Evolutionary conservation across 768 basidiomycete genomes (phyloP).

Genomic region (Trametes villosa): DNA sequence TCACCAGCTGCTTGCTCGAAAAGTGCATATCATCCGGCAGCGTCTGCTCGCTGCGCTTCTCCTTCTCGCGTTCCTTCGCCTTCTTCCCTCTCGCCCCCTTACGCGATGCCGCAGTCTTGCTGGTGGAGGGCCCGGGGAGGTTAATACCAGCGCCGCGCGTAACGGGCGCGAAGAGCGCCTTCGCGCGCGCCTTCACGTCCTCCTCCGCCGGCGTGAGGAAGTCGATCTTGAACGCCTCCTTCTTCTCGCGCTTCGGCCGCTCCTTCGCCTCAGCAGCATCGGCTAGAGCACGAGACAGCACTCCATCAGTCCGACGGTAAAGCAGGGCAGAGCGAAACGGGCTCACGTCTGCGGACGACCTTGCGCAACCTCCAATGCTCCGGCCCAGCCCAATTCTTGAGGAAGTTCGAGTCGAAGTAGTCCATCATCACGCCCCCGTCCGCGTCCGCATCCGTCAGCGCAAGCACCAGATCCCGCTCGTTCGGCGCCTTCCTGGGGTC

Average conservation of each 20-base stretch:
- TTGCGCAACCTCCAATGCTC: conserved; percentile 97
- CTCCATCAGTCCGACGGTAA: background rate
- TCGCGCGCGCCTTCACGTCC: conserved; percentile 60
- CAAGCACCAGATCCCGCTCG: conserved; percentile 82
- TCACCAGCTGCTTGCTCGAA: conserved; percentile 84
- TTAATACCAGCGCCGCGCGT: conserved; percentile 73
- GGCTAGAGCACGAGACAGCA: conserved; percentile 36
- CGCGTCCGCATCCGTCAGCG: conserved; percentile 72
- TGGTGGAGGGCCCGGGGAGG: conserved; percentile 45
- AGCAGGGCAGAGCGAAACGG: background rate
- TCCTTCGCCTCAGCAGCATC: conserved; percentile 56
- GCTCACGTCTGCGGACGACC: conserved; percentile 76
- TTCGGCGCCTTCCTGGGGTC: conserved; percentile 82
- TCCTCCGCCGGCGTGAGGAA: conserved; percentile 67
- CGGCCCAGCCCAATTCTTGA: conserved; percentile 98
- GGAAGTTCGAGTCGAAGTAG: conserved; percentile 86
- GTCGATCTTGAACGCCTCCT: conserved; percentile 83
- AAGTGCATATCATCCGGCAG: conserved; percentile 99
- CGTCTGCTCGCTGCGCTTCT: conserved; percentile 74
- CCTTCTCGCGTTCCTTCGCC: conserved; percentile 51
- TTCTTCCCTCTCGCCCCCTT: conserved; percentile 51
- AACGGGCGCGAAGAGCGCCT: conserved; percentile 79
- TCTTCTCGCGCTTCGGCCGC: conserved; percentile 68
- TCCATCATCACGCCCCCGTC: conserved; percentile 71
- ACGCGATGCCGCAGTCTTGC: conserved; percentile 34